These are phyloP conservation scores for Lyophyllum atratum DNA, from an alignment of 768 basidiomycete species.

Conservation along the genomic window DNA sequence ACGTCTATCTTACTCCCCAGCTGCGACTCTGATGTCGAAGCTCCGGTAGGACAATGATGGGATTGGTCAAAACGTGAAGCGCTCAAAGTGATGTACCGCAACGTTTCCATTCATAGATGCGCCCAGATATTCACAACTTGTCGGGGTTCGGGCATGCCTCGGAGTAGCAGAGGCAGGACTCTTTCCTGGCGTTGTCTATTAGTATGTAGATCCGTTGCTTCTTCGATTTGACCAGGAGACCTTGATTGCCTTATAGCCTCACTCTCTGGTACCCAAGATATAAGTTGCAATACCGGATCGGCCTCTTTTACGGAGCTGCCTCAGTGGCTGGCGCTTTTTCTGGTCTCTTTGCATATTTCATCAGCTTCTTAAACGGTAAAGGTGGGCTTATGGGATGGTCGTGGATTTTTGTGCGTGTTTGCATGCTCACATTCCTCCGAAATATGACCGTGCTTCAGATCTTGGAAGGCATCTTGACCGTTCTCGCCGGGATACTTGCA, in stretches of 20 bases:
- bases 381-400: constrained; percentile 60
- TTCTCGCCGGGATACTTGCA: constrained; percentile 54
- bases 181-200: constrained; percentile 76
- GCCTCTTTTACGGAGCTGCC: constrained; percentile 66
- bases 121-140: constrained; percentile 59
- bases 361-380: constrained; percentile 52
- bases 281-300: constrained; percentile 59
- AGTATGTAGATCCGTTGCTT: constrained; percentile 38
- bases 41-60: constrained; percentile 58
- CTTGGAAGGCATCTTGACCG: constrained; percentile 64
- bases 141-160: constrained; percentile 58
- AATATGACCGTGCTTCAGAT: no score
- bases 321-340: constrained; percentile 66
- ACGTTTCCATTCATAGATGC: not conserved
- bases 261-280: constrained; percentile 72
- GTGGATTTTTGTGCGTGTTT: constrained; percentile 60
- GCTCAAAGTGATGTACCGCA: not conserved
- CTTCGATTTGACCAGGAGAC: not conserved
- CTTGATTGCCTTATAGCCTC: constrained; percentile 38
- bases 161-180: constrained; percentile 71
- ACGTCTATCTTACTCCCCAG: constrained; percentile 20
- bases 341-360: constrained; percentile 56
- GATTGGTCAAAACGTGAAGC: constrained; percentile 62
- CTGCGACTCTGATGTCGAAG: not conserved
- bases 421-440: not conserved